These are phyloP conservation scores for Chalciporus chontae DNA, from an alignment of 768 basidiomycete genomes.

Conservation along the genomic window DNA sequence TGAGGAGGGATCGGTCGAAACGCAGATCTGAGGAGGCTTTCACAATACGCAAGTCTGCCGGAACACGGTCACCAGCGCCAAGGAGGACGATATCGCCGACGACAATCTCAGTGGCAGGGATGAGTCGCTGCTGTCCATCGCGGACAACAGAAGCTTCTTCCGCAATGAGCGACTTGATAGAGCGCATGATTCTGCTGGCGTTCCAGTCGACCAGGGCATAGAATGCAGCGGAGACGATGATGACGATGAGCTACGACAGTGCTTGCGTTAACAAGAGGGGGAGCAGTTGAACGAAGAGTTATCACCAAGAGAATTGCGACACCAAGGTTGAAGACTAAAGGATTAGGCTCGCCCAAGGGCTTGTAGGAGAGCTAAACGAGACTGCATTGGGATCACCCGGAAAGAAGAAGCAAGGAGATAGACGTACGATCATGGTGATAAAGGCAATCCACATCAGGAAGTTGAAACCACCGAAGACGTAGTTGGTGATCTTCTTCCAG, in stretches of 20 bases:
- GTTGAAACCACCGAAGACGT: constrained; percentile 56
- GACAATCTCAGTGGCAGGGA: constrained; percentile 52
- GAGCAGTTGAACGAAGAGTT: constrained; percentile 1
- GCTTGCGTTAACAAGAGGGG: constrained; percentile 10
- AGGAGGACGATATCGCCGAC: constrained; percentile 52
- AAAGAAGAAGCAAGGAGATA: not conserved
- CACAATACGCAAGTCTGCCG: constrained; percentile 55
- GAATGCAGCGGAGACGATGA: constrained; percentile 38
- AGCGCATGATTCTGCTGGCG: constrained; percentile 46
- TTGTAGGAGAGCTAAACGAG: constrained; percentile 44
- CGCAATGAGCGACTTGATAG: constrained; percentile 55
- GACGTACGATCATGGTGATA: constrained; percentile 39
- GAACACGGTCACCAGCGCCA: constrained; percentile 52
- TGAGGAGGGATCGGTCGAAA: constrained; percentile 50
- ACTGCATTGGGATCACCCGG: constrained; percentile 8
- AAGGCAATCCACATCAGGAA: constrained; percentile 52
- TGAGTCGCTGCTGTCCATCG: constrained; percentile 42
- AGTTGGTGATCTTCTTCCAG: constrained; percentile 47
- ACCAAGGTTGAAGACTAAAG: constrained; percentile 41
- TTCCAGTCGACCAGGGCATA: constrained; percentile 50
- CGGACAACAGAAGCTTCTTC: constrained; percentile 54
- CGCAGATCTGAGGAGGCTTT: constrained; percentile 46
- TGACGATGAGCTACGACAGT: constrained; percentile 35
- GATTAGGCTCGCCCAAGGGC: constrained; percentile 42
- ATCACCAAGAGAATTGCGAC: constrained; percentile 45